phyloP scores from a whole-genome alignment of 805 yeast genomes.

The Ogataea salicorniae region DNA sequence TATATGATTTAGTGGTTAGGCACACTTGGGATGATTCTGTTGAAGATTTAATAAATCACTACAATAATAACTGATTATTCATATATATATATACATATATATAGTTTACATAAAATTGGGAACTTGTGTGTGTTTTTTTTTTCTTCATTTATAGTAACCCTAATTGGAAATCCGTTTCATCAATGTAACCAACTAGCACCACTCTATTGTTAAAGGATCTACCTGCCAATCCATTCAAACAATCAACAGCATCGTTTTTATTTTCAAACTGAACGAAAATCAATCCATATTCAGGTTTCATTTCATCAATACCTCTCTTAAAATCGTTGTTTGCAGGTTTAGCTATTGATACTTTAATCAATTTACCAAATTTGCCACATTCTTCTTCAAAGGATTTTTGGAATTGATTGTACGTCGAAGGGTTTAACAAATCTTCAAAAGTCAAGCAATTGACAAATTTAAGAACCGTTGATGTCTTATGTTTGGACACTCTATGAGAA shows the following conservation, averaged over 20 bases:
- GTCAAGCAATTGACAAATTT: constrained; percentile 63
- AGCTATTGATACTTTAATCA: constrained; percentile 55
- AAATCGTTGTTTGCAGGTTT: constrained; percentile 39
- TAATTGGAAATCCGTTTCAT: constrained; percentile 53
- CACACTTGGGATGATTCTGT: constrained; percentile 53
- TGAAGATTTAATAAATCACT: constrained; percentile 22
- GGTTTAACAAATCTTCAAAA: constrained; percentile 56
- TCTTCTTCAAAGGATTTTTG: constrained; percentile 47
- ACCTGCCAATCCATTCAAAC: constrained; percentile 57
- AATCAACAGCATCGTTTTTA: constrained; percentile 46
- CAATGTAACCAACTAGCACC: constrained; percentile 57
- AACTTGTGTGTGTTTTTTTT: neutral
- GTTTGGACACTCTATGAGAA: constrained; percentile 13
- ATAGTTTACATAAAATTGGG: neutral
- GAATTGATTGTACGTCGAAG: constrained; percentile 42
- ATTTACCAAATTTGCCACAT: constrained; percentile 46
- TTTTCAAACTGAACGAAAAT: constrained; percentile 61
- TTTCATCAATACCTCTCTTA: constrained; percentile 33
- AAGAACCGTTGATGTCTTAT: constrained; percentile 41
- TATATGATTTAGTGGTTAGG: constrained; percentile 58
- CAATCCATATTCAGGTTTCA: constrained; percentile 62
- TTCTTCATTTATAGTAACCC: constrained; percentile 14
- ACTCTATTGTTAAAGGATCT: constrained; percentile 62
- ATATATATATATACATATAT: neutral
- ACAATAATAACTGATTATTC: constrained; percentile 1